Base-by-base conservation (phyloP, 1,139 yeast genomes). In the Debaryomyces sp. region DNA sequence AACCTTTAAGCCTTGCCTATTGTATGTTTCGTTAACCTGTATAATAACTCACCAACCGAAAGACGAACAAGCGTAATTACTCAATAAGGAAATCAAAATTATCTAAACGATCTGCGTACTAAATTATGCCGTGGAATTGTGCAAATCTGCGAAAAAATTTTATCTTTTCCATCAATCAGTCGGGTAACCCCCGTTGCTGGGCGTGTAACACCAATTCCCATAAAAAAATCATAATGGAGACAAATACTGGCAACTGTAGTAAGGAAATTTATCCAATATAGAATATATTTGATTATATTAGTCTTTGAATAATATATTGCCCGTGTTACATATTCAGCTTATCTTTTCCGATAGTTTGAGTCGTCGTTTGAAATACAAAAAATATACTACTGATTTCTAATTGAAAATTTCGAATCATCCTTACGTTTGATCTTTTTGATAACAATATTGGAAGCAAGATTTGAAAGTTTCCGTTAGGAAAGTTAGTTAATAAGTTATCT, bases 131-230 rank as follows among this genome's bases (percentile, higher is more conserved):
- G 42, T 38, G 45, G 41, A 24, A 32, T 39, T 44, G 47, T 45
- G 43, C 23, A 41, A 41, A 24, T 39, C 36, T 40, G 18, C 40
- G 35, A 55, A 60, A 60, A 62, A 54, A 54, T 61, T 61, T 63
- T 63, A 63, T 69, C 74, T 69, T 66, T 69, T 69, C 56, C 72
- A 69, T 69, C 74, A 66, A 15, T 63, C 58, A 39, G 50, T 24
- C 52, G 50, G 50, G 52, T 45, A 47, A 40, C 43, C 36, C 33
- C 44, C 34, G 21, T 41, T 22, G 21, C 21, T 27, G 53, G 52
- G 44, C 50, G 51, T 46, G 50, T 34, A 41, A 39, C 18, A 39
- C 34, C 27, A 21, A 30, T 41, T 40, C 26, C 34, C 35, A 23
- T 26, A 21, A 27, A 43, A 35, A 35, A 35, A 35, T 26, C 22